These are phyloP conservation scores for Saccharomycopsis javanensis DNA, from an alignment of 805 yeast genomes.

Conservation along the genomic window DNA sequence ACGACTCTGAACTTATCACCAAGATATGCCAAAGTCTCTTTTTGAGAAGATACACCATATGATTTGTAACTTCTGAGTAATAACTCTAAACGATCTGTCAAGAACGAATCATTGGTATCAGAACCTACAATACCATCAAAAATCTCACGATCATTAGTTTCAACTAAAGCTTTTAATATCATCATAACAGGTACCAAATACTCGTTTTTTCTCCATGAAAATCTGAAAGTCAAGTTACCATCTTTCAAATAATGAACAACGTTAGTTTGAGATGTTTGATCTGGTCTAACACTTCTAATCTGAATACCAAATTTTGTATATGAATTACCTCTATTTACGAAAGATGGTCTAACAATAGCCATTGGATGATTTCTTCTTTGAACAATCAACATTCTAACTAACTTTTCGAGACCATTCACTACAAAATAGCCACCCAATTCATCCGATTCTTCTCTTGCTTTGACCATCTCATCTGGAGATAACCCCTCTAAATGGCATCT, in stretches of 20 bases:
- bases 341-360: constrained; percentile 94
- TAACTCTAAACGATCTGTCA: constrained; percentile 95
- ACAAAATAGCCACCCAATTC: constrained; percentile 95
- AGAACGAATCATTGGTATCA: constrained; percentile 78
- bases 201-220: constrained; percentile 95
- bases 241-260: constrained; percentile 93
- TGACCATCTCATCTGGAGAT: constrained; percentile 74
- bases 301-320: constrained; percentile 89
- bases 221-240: constrained; percentile 93
- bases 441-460: constrained; percentile 79
- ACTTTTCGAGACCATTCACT: constrained; percentile 93
- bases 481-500: constrained; percentile 83
- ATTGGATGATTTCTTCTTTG: constrained; percentile 97
- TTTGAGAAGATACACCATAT: constrained; percentile 66
- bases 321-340: constrained; percentile 85
- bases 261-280: constrained; percentile 95
- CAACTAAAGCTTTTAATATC: constrained; percentile 83
- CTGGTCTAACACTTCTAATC: constrained; percentile 89
- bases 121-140: constrained; percentile 94
- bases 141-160: constrained; percentile 88
- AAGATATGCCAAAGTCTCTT: constrained; percentile 85
- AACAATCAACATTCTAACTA: constrained; percentile 93
- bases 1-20: constrained; percentile 96
- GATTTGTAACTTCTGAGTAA: constrained; percentile 80
- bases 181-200: constrained; percentile 87